These are phyloP conservation scores for Podospora fimiseda DNA, from an alignment of 495 filamentous ascomycete genomes.

Conservation along the genomic window DNA sequence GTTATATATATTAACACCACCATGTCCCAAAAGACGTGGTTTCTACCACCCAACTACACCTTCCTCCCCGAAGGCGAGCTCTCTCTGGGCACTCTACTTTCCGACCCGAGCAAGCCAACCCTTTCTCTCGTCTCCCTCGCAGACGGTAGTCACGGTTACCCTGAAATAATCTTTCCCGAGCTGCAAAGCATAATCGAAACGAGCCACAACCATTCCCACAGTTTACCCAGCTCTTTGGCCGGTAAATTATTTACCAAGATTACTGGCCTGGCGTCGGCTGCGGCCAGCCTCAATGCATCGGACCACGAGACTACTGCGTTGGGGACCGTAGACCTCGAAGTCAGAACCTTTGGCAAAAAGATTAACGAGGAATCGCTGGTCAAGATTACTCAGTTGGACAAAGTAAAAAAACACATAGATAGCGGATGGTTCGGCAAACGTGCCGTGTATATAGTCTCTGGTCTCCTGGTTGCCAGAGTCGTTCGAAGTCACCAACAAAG, in stretches of 20 bases:
- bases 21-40: neutral
- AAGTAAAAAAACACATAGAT: neutral
- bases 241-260: neutral
- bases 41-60: neutral
- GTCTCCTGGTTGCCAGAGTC: neutral
- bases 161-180: neutral
- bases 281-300: neutral
- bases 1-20: too few relatives aligned
- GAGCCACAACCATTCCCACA: neutral
- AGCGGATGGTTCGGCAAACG: neutral
- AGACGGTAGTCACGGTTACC: neutral
- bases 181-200: neutral
- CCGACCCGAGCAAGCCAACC: neutral
- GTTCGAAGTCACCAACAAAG: neutral
- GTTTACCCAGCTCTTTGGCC: neutral
- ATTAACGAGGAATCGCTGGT: neutral
- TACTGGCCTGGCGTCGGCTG: neutral
- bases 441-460: neutral
- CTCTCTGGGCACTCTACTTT: neutral
- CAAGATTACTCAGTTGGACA: neutral
- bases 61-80: neutral
- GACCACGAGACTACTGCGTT: neutral
- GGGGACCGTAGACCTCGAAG: neutral
- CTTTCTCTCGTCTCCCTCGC: neutral
- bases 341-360: neutral